These are phyloP conservation scores for Sugiyamaella qingdaonensis DNA, from an alignment of 805 yeast species.

Conservation along the genomic window DNA sequence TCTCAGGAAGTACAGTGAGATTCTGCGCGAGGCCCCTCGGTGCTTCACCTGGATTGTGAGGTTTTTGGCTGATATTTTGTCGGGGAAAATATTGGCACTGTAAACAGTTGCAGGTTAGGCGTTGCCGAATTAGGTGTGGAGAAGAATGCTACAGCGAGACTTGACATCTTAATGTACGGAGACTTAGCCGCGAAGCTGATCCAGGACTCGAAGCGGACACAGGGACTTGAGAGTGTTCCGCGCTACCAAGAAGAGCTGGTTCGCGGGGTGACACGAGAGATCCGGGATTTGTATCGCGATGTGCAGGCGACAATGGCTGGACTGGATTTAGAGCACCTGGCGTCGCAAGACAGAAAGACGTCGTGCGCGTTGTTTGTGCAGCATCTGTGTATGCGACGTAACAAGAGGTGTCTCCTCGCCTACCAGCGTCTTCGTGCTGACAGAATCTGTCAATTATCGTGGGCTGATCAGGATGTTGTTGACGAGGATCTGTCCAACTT, in stretches of 20 bases:
- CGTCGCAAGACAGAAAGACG: constrained; percentile 30
- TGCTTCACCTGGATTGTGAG: too few species aligned
- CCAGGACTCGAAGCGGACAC: constrained; percentile 77
- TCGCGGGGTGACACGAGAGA: constrained; percentile 66
- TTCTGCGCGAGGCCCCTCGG: too few species aligned
- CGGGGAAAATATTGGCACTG: background rate
- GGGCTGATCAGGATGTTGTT: constrained; percentile 47
- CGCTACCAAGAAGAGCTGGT: constrained; percentile 69
- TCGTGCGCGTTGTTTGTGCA: constrained; percentile 51
- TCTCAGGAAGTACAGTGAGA: too few species aligned
- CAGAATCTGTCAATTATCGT: constrained; percentile 59
- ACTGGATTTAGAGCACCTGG: constrained; percentile 18
- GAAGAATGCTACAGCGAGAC: constrained; percentile 1
- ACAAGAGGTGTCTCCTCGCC: constrained; percentile 84
- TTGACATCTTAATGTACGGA: constrained; percentile 63
- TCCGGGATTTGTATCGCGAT: constrained; percentile 43
- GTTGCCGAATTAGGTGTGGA: background rate
- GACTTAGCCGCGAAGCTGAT: constrained; percentile 80
- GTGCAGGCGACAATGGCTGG: constrained; percentile 43
- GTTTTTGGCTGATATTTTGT: too few species aligned
- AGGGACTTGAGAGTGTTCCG: constrained; percentile 60
- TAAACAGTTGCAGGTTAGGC: too few species aligned
- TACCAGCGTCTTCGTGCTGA: constrained; percentile 71
- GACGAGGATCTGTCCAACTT: constrained; percentile 41
- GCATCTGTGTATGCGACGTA: constrained; percentile 73